Evolutionary conservation across 305 asterid genomes (phyloP).

Genomic region (Fraxinus latifolia): DNA sequence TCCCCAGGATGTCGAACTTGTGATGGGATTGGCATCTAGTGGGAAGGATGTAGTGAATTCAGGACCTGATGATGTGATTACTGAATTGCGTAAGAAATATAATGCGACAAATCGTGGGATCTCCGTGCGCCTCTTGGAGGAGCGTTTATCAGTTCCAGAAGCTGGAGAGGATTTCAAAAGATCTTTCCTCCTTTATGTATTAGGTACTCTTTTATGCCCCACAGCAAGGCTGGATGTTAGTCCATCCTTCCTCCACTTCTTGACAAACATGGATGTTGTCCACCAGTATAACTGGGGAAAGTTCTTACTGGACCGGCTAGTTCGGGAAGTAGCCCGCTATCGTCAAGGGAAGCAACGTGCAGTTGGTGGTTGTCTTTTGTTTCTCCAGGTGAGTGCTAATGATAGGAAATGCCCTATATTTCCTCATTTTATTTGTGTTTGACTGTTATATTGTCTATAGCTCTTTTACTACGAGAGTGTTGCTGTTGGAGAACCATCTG

Average conservation of each 20-base stretch:
- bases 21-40: slow-evolving; percentile 85
- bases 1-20: slow-evolving; percentile 91
- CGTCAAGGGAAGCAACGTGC: slow-evolving; percentile 99
- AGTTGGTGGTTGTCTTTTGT: slow-evolving; percentile 96
- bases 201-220: slow-evolving; percentile 92
- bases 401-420: slow-evolving; percentile 5
- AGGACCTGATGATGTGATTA: slow-evolving; percentile 83
- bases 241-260: slow-evolving; percentile 95
- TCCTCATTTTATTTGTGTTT: slow-evolving; percentile 5
- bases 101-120: slow-evolving; percentile 94
- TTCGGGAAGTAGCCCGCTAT: slow-evolving; percentile 90
- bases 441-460: slow-evolving; percentile 39
- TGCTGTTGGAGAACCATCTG: slow-evolving; percentile 88
- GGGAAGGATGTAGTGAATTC: slow-evolving; percentile 96
- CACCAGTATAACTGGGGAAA: slow-evolving; percentile 98
- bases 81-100: slow-evolving; percentile 77
- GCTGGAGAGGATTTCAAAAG: slow-evolving; percentile 94
- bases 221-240: slow-evolving; percentile 97
- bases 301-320: slow-evolving; percentile 87
- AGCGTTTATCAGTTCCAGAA: slow-evolving; percentile 80
- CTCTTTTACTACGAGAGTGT: slow-evolving; percentile 95
- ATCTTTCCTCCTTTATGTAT: slow-evolving; percentile 91
- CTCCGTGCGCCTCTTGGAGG: slow-evolving; percentile 85
- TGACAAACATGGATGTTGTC: slow-evolving; percentile 81
- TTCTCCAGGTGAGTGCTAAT: slow-evolving; percentile 73